phyloP scores from a whole-genome alignment of 1,284 basidiomycete genomes.

The Trametes hirsuta region DNA sequence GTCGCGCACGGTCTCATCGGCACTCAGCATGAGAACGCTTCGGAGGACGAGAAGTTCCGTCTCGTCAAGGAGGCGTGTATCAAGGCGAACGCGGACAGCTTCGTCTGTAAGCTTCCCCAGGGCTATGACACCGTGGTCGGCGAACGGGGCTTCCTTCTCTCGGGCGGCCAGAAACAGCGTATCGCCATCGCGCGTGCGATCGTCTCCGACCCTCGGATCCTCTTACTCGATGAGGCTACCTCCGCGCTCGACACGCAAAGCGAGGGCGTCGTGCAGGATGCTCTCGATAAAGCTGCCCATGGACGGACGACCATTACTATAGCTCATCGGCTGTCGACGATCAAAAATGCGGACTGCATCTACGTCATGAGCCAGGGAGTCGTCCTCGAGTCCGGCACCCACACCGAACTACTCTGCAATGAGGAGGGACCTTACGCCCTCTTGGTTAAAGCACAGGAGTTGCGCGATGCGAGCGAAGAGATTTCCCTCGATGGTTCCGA shows the following conservation, averaged over 20 bases:
- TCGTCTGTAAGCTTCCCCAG: constrained; percentile 82
- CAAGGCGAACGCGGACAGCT: constrained; percentile 91
- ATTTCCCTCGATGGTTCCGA: constrained; percentile 35
- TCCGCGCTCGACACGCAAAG: constrained; percentile 89
- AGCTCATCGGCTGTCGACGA: constrained; percentile 77
- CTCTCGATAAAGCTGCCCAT: constrained; percentile 88
- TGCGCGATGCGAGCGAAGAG: constrained; percentile 55
- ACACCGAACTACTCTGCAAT: constrained; percentile 71
- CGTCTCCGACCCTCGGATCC: constrained; percentile 85
- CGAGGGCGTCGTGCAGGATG: constrained; percentile 94
- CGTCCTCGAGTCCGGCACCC: constrained; percentile 85
- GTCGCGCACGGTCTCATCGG: constrained; percentile 91
- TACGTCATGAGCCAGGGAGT: constrained; percentile 86
- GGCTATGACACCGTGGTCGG: constrained; percentile 93
- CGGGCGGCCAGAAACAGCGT: constrained; percentile 94
- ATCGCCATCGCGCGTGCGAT: constrained; percentile 93
- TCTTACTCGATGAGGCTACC: constrained; percentile 88
- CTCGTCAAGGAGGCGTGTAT: constrained; percentile 87
- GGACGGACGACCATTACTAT: constrained; percentile 82
- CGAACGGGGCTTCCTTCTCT: constrained; percentile 89
- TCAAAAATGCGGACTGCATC: constrained; percentile 83
- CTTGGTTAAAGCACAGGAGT: constrained; percentile 82
- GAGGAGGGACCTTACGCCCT: constrained; percentile 72
- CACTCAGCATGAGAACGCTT: constrained; percentile 67
- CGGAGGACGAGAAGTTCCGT: constrained; percentile 77